Percentiles rank a stretch among this genome's conserved stretches.
Evolutionary conservation across 164 flowering plant genomes (phyloP).

Genomic region (Malania oleifera): DNA sequence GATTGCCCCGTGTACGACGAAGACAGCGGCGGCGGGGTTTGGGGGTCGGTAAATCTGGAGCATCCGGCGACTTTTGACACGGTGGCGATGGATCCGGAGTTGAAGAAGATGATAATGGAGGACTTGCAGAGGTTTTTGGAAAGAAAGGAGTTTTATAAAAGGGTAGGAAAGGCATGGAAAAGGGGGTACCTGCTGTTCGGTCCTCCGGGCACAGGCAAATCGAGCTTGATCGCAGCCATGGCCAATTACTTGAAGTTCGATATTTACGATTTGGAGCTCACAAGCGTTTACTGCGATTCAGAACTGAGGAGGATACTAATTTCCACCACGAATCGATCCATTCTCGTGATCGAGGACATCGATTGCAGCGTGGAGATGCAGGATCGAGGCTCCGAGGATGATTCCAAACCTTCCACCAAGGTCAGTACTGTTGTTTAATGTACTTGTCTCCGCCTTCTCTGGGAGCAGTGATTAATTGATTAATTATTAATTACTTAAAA

Average conservation of each 20-base stretch:
- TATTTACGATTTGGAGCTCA: conserved; percentile 13
- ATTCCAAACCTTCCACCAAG: too few species aligned
- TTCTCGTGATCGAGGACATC: conserved; percentile 17
- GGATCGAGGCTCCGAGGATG: too few species aligned
- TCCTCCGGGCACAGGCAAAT: conserved; percentile 10
- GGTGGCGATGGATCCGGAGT: too few species aligned
- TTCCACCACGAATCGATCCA: conserved; percentile 4
- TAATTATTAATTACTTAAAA: too few species aligned
- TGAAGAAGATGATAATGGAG: conserved; percentile 6
- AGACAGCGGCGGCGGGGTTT: too few species aligned
- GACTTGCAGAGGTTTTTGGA: conserved; percentile 12
- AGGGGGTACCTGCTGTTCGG: conserved; percentile 16
- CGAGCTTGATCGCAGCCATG: conserved; percentile 10
- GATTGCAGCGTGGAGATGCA: conserved; percentile 11
- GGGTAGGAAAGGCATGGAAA: conserved; percentile 9
- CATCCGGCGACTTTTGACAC: conserved; percentile 19
- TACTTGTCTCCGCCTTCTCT: too few species aligned
- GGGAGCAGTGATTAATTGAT: too few species aligned
- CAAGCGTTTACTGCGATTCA: neutral
- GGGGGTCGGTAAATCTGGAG: conserved; percentile 14
- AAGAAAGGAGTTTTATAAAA: conserved; percentile 10
- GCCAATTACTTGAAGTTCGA: conserved; percentile 11
- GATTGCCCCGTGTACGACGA: neutral
- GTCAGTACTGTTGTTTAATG: too few species aligned
- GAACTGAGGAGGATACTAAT: conserved; percentile 6